Percentiles rank a stretch among this genome's conserved stretches.
Conservation (phyloP, 345 rosid species). For the Eucalyptus polybractea region DNA sequence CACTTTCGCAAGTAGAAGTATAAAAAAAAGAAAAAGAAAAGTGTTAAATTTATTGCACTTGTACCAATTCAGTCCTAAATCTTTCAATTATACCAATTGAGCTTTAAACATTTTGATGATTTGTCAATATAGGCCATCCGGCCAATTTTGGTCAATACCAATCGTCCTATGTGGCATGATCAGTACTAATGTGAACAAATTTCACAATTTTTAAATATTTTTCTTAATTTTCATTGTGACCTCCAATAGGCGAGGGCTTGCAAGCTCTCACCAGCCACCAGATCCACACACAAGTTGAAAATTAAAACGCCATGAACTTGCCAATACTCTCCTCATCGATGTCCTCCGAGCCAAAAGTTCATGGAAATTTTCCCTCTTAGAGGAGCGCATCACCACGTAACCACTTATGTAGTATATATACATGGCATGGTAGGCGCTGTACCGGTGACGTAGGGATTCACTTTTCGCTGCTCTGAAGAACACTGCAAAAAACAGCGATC, state of each 20-base stretch:
- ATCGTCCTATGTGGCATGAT: no score
- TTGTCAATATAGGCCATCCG: background rate
- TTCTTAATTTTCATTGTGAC: background rate
- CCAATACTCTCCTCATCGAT: background rate
- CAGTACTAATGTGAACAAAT: no score
- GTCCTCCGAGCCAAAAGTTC: background rate
- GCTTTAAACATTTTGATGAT: rapidly evolving
- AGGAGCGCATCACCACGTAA: background rate
- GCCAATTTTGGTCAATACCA: rapidly evolving
- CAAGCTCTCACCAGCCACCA: background rate
- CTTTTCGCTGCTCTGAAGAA: background rate
- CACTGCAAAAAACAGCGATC: background rate
- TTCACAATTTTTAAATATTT: no score
- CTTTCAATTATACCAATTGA: no score
- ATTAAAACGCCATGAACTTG: background rate
- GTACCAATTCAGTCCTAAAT: rapidly evolving
- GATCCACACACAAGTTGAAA: background rate
- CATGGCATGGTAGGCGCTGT: background rate
- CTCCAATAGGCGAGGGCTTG: background rate
- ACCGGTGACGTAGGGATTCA: background rate
- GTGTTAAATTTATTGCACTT: rapidly evolving
- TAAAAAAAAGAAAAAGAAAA: no score
- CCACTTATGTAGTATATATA: background rate
- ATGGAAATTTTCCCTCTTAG: background rate
- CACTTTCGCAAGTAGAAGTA: background rate